phyloP scores from a whole-genome alignment of 2,329 filamentous ascomycete genomes.

The Rutstroemia sydowiana region DNA sequence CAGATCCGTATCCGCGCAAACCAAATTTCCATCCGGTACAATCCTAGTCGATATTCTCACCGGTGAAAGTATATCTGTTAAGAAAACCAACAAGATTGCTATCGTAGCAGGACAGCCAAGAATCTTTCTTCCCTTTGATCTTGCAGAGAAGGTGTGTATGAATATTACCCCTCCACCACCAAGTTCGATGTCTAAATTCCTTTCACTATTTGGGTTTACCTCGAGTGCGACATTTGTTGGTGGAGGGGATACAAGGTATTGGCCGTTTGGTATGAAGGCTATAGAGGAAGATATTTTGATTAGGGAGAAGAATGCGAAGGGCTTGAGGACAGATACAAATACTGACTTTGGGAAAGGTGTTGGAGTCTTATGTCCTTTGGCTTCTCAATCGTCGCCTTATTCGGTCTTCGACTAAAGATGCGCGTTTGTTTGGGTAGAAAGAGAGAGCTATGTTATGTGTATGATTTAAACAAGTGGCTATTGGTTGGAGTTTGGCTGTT shows the following conservation, averaged over 20 bases:
- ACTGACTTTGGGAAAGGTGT: no score
- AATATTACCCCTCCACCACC: slow-evolving; percentile 6
- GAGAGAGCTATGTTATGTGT: no score
- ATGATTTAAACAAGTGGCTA: no score
- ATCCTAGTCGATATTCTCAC: slow-evolving; percentile 14
- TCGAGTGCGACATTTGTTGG: neutral
- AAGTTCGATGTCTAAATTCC: neutral
- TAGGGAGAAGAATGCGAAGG: no score
- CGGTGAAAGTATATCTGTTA: slow-evolving; percentile 12
- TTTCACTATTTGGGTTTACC: neutral
- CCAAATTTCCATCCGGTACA: slow-evolving; percentile 11
- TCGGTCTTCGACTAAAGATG: no score
- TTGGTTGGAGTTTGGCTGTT: no score
- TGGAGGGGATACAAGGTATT: neutral
- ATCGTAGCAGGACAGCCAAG: slow-evolving; percentile 10
- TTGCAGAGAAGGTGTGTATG: slow-evolving; percentile 8
- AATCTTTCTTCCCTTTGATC: slow-evolving; percentile 8
- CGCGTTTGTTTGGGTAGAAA: no score
- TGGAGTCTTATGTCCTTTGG: no score
- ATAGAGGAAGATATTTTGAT: no score
- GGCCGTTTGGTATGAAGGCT: neutral
- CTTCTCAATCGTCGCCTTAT: no score
- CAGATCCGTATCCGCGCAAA: slow-evolving; percentile 4
- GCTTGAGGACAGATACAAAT: no score
- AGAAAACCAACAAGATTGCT: slow-evolving; percentile 6